Evolutionary conservation across 1,139 yeast species (phyloP).

Genomic region (Kodamaea alishanica): DNA sequence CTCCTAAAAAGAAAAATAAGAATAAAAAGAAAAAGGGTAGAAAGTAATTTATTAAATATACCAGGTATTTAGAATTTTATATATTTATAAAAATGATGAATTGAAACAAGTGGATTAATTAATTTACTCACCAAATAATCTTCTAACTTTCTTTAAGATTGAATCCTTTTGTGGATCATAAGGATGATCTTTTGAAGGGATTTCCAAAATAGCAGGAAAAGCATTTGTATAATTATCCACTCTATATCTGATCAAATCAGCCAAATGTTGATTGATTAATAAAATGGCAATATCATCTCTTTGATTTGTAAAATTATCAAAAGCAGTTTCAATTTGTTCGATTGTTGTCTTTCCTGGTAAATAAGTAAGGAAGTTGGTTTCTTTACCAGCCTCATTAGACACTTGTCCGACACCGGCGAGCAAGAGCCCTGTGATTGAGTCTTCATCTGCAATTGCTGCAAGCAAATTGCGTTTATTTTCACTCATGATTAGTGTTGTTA

Average conservation of each 20-base stretch:
- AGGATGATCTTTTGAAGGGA: constrained; percentile 98
- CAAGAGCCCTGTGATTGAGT: constrained; percentile 91
- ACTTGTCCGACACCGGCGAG: constrained; percentile 96
- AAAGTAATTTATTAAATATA: constrained; percentile 6
- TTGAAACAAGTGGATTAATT: not conserved
- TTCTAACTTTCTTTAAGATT: constrained; percentile 87
- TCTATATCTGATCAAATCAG: constrained; percentile 79
- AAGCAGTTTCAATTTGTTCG: constrained; percentile 72
- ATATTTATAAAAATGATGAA: constrained; percentile 4
- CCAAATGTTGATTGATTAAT: constrained; percentile 90
- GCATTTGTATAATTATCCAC: constrained; percentile 87
- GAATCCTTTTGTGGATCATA: constrained; percentile 98
- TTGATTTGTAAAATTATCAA: constrained; percentile 66
- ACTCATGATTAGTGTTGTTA: constrained; percentile 5
- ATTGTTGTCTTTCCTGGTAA: constrained; percentile 75
- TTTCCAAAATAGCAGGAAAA: constrained; percentile 94
- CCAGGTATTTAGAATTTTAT: constrained; percentile 5
- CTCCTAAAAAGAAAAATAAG: constrained; percentile 18
- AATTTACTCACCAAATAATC: constrained; percentile 81
- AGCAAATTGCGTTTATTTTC: constrained; percentile 54
- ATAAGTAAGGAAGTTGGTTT: constrained; percentile 78
- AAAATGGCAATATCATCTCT: constrained; percentile 92
- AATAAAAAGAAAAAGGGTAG: constrained; percentile 15
- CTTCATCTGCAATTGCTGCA: constrained; percentile 97
- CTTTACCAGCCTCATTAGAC: constrained; percentile 56